Evolutionary conservation across 179 eudicot genomes (phyloP).

Genomic region (Beta macrorhiza): DNA sequence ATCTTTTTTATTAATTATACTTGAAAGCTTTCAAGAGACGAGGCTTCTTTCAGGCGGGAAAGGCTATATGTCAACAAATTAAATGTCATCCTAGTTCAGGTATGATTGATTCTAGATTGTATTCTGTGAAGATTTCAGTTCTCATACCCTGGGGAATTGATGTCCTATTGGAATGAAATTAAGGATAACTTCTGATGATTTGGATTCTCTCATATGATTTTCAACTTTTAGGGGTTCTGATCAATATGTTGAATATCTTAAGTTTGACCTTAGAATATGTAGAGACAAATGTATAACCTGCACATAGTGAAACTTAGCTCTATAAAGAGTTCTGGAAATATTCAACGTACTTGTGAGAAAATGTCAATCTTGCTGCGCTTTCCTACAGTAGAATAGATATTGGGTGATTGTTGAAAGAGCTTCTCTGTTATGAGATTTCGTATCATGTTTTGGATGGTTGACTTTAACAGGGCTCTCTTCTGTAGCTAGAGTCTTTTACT

Average conservation of each 20-base stretch:
- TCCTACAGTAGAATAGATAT: neutral
- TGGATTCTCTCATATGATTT: neutral
- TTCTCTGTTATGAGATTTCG: neutral
- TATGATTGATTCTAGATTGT: conserved; percentile 21
- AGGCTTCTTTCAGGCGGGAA: conserved; percentile 81
- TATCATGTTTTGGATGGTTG: conserved; percentile 4
- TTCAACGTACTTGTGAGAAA: too few species aligned
- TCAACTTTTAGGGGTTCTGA: neutral
- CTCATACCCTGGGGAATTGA: neutral
- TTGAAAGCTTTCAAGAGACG: conserved; percentile 82
- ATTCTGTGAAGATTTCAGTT: neutral
- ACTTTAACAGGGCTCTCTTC: neutral
- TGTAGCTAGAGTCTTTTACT: neutral
- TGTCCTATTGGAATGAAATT: neutral
- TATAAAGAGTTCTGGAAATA: neutral
- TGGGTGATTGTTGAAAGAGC: too few species aligned
- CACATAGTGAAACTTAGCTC: neutral
- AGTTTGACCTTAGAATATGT: neutral
- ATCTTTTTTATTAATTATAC: neutral
- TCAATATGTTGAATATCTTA: neutral
- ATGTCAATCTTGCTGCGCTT: neutral
- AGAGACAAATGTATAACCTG: neutral
- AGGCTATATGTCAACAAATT: conserved; percentile 91
- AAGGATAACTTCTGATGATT: neutral
- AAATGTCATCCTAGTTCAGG: conserved; percentile 94